Evolutionary conservation across 2,329 filamentous ascomycete species (phyloP).

Genomic region (Sarocladium strictum): DNA sequence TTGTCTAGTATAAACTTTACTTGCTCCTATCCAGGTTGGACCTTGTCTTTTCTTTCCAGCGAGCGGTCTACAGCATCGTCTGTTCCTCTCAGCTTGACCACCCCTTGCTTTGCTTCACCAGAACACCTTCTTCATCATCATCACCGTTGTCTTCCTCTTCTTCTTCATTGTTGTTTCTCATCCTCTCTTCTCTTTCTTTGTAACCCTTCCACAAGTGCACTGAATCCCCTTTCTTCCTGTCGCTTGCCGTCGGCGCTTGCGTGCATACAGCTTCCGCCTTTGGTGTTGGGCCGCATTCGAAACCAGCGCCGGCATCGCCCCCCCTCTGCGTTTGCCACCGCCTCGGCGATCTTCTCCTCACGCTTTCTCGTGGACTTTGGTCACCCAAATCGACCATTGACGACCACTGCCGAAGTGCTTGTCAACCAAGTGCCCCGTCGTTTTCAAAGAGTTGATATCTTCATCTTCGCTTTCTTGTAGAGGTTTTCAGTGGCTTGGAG

Average conservation of each 20-base stretch:
- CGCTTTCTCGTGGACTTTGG: background rate
- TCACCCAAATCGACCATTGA: background rate
- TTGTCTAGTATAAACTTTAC: conserved; percentile 7
- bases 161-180: no score
- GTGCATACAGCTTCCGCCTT: background rate
- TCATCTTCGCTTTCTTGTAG: no score
- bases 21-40: background rate
- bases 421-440: no score
- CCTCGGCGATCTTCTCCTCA: conserved; percentile 5
- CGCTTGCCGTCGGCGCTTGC: background rate
- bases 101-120: background rate
- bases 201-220: no score
- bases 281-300: conserved; percentile 2
- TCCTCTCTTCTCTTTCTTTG: no score
- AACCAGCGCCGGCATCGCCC: background rate
- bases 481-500: background rate
- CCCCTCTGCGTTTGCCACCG: conserved; percentile 2
- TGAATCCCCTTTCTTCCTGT: background rate
- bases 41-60: background rate
- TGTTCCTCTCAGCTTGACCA: background rate
- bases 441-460: no score
- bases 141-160: background rate
- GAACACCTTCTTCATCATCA: background rate
- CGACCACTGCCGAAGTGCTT: background rate
- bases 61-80: background rate